Evolutionary conservation across 306 rosid species (phyloP).

Genomic region (Luffa aegyptiaca): DNA sequence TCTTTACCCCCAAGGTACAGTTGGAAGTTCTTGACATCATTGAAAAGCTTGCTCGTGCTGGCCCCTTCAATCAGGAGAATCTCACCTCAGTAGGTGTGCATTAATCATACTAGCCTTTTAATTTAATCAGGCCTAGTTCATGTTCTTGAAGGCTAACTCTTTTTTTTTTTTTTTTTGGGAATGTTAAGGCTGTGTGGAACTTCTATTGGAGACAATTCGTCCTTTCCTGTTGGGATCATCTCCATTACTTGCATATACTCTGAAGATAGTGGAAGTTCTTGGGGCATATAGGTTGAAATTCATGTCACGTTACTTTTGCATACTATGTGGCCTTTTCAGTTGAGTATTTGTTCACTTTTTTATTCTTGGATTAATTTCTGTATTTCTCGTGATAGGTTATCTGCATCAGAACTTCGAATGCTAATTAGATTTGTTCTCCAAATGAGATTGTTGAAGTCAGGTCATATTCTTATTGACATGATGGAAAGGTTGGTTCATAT

Average conservation of each 20-base stretch:
- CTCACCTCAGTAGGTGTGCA: slow-evolving; percentile 80
- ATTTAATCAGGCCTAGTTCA: slow-evolving; percentile 1
- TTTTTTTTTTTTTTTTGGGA: background rate
- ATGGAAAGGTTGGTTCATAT: slow-evolving; percentile 74
- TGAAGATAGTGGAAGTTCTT: slow-evolving; percentile 86
- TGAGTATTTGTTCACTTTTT: background rate
- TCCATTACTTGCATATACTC: slow-evolving; percentile 66
- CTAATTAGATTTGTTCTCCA: slow-evolving; percentile 71
- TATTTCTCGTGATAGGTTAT: slow-evolving; percentile 58
- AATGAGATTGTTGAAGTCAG: slow-evolving; percentile 72
- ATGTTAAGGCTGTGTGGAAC: slow-evolving; percentile 82
- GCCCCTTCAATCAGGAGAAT: slow-evolving; percentile 82
- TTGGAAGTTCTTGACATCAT: slow-evolving; percentile 63
- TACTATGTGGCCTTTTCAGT: slow-evolving; percentile 4
- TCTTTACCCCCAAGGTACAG: slow-evolving; percentile 82
- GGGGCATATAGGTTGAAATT: slow-evolving; percentile 83
- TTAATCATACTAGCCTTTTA: slow-evolving; percentile 9
- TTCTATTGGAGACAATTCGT: slow-evolving; percentile 74
- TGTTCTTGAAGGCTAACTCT: background rate
- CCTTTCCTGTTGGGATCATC: slow-evolving; percentile 88
- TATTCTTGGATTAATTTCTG: slow-evolving; percentile 11
- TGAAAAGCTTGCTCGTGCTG: slow-evolving; percentile 74
- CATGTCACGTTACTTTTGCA: slow-evolving; percentile 8
- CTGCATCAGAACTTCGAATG: slow-evolving; percentile 69
- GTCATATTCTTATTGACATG: slow-evolving; percentile 73